Percentiles rank a stretch among this genome's conserved stretches.
Evolutionary conservation across 163 green algal species (phyloP).

Genomic region (Coccomyxa subellipsoidea): DNA sequence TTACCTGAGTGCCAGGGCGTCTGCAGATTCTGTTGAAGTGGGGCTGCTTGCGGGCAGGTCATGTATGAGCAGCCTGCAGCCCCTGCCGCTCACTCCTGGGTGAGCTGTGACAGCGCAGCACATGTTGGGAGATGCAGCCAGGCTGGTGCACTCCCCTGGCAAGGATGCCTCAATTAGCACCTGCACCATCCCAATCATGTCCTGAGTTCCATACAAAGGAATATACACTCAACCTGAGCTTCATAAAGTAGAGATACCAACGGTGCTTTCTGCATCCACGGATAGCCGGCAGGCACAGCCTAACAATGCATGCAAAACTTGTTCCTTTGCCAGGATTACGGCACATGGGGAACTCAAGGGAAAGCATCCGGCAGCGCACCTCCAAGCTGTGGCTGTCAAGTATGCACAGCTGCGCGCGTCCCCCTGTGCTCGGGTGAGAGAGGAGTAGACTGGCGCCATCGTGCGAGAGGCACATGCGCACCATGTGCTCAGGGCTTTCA

Average conservation of each 20-base stretch:
- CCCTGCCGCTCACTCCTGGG: background rate
- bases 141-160: background rate
- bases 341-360: no score
- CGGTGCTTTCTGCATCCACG: no score
- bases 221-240: no score
- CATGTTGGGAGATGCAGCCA: constrained; percentile 7
- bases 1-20: background rate
- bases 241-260: no score
- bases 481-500: background rate
- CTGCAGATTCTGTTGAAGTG: background rate
- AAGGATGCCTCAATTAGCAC: background rate
- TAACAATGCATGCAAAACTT: no score
- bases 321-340: no score
- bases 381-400: background rate
- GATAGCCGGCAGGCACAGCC: no score
- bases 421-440: background rate
- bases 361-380: background rate
- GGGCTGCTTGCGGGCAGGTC: background rate
- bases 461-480: background rate
- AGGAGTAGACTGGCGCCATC: background rate
- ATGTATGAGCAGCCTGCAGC: background rate
- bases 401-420: background rate
- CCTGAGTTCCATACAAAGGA: no score
- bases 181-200: background rate
- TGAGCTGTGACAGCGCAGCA: background rate